Evolutionary conservation across 768 basidiomycete species (phyloP), one percentile per base, ranked within the genome.

Genomic region (Dioszegia hungarica): DNA sequence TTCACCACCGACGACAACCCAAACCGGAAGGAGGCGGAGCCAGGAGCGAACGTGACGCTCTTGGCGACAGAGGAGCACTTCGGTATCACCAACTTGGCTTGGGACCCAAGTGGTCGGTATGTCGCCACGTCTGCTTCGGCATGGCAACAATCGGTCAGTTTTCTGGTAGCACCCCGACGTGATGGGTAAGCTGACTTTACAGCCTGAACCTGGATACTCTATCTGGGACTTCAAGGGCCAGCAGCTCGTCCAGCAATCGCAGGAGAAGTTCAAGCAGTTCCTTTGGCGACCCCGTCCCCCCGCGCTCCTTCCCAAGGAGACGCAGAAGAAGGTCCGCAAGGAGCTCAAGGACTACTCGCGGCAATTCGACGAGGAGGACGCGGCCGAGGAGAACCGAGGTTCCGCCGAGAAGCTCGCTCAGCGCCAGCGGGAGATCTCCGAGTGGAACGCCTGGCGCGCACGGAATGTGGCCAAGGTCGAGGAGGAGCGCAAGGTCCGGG

Each of bases 141-240:
- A 25, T 99, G 95, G 94, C 86, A 88, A 67, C 88, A 90, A 69
- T 88, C 88, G 72, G 94, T 95, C 77, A 65, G 85, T 78, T 19
- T 2, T 19, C n/a, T n/a, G n/a, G n/a, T n/a, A n/a, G n/a, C n/a
- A n/a, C n/a, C n/a, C n/a, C n/a, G n/a, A n/a, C n/a, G n/a, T n/a
- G n/a, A n/a, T n/a, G n/a, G n/a, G n/a, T n/a, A n/a, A n/a, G 60
- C 45, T 57, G 56, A 54, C 33, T n/a, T 53, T 40, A 29, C 65
- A 97, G 94, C 84, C 97, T 60, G 95, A 99, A 75, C 90, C 97
- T 59, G 95, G 95, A 33, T 99, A 85, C 73, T 87, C 87, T 10
- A 85, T 99, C 64, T 98, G 93, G 91, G 93, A 98, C 78, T 97
- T 95, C 83, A 87, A 88, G 51, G 95, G 94, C n/a, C 87, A 90